Evolutionary conservation across 2,329 filamentous ascomycete genomes (phyloP).

Genomic region (Aspergillus quadrilineatus): DNA sequence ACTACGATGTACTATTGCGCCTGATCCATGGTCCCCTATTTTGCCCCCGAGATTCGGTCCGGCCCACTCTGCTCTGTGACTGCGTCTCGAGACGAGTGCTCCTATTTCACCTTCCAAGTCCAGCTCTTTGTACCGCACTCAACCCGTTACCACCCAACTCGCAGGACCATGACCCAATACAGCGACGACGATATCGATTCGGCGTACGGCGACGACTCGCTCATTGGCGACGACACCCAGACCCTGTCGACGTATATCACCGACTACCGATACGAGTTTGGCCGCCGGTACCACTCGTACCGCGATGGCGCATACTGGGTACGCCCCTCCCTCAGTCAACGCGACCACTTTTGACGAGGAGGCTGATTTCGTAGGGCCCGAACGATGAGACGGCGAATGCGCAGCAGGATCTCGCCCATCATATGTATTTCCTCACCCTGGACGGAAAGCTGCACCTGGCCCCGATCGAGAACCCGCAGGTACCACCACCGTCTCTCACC

Average conservation of each 20-base stretch:
- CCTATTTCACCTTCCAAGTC: not conserved
- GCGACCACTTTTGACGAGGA: not conserved
- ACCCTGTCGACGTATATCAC: constrained; percentile 30
- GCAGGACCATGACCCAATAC: not conserved
- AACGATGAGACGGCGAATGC: constrained; percentile 27
- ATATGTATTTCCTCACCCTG: constrained; percentile 40
- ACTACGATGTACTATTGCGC: not conserved
- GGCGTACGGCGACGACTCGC: constrained; percentile 21
- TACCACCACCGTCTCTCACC: not conserved
- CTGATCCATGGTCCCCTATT: not conserved
- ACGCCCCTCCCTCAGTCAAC: not conserved
- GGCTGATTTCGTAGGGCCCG: constrained; percentile 15
- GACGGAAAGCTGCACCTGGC: constrained; percentile 32
- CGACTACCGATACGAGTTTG: constrained; percentile 32
- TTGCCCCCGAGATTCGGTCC: not conserved
- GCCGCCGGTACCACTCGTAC: constrained; percentile 36
- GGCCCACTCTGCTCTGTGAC: not conserved
- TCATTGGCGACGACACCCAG: constrained; percentile 26
- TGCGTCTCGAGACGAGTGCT: not conserved
- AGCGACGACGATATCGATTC: constrained; percentile 19
- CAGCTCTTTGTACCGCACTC: not conserved
- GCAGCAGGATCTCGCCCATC: constrained; percentile 33
- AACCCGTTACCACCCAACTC: not conserved
- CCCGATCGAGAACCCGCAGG: constrained; percentile 26
- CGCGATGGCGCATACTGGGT: constrained; percentile 30